phyloP scores from a whole-genome alignment of 345 rosid species.

The Laguncularia racemosa region DNA sequence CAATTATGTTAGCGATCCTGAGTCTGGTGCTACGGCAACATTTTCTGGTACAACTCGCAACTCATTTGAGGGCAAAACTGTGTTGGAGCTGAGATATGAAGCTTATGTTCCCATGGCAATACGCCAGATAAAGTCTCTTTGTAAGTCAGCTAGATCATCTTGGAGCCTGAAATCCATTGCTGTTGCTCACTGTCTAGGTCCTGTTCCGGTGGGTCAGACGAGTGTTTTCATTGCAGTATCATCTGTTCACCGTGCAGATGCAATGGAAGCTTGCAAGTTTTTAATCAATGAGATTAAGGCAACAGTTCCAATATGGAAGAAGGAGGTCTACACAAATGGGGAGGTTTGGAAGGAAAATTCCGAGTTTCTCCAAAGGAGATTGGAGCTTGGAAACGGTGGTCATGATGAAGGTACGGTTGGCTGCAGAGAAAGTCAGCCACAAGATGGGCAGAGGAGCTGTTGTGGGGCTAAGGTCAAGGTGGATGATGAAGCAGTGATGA shows the following conservation, averaged over 20 bases:
- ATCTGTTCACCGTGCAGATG: constrained; percentile 74
- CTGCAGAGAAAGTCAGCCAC: constrained; percentile 20
- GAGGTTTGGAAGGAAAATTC: constrained; percentile 95
- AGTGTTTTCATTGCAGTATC: constrained; percentile 81
- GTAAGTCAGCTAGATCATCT: constrained; percentile 54
- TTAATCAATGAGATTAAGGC: constrained; percentile 81
- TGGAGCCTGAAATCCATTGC: constrained; percentile 75
- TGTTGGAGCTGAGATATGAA: constrained; percentile 79
- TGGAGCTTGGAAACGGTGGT: constrained; percentile 36
- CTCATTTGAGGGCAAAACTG: constrained; percentile 70
- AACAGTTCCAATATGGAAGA: constrained; percentile 89
- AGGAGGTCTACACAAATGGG: constrained; percentile 81
- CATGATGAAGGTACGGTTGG: constrained; percentile 10
- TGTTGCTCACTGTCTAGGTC: constrained; percentile 66
- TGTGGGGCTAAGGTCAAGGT: constrained; percentile 54
- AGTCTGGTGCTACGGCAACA: constrained; percentile 65
- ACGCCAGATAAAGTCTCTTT: constrained; percentile 44
- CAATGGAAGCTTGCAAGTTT: constrained; percentile 79
- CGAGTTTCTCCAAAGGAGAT: constrained; percentile 61
- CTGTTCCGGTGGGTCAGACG: constrained; percentile 85
- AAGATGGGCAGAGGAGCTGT: constrained; percentile 34
- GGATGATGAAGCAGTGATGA: constrained; percentile 10
- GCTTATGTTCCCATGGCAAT: constrained; percentile 87
- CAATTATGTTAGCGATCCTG: constrained; percentile 52
- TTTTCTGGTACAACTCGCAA: constrained; percentile 74